Percentiles rank a stretch among this genome's conserved stretches.
Evolutionary conservation across 441 rosid genomes (phyloP).

Genomic region (Hura crepitans): DNA sequence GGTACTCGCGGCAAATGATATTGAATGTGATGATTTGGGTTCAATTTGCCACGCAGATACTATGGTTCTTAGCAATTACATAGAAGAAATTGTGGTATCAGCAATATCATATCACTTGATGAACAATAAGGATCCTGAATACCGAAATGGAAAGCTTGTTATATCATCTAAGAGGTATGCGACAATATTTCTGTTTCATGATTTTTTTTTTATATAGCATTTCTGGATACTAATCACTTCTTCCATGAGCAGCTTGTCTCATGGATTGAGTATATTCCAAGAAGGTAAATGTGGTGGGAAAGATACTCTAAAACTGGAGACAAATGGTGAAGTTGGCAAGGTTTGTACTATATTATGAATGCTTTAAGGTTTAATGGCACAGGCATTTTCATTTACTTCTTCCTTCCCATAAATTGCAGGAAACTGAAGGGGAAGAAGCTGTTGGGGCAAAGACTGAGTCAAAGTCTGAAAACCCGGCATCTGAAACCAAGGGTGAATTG

Average conservation of each 20-base stretch:
- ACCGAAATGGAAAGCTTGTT: constrained; percentile 87
- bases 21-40: constrained; percentile 80
- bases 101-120: constrained; percentile 86
- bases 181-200: neutral
- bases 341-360: constrained; percentile 29
- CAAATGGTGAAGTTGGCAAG: constrained; percentile 59
- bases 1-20: constrained; percentile 81
- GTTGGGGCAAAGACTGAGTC: constrained; percentile 50
- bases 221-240: neutral
- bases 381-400: constrained; percentile 1
- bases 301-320: constrained; percentile 59
- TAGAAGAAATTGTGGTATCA: constrained; percentile 82
- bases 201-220: neutral
- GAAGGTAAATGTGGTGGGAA: constrained; percentile 56
- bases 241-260: constrained; percentile 69
- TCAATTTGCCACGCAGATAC: constrained; percentile 82
- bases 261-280: constrained; percentile 79
- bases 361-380: neutral
- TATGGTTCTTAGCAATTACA: constrained; percentile 58
- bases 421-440: constrained; percentile 41
- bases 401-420: constrained; percentile 29
- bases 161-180: constrained; percentile 72
- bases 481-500: constrained; percentile 48
- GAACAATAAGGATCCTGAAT: constrained; percentile 72
- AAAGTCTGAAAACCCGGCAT: constrained; percentile 37